phyloP scores from a whole-genome alignment of 1,284 basidiomycete species.

The Moesziomyces aphidis region DNA sequence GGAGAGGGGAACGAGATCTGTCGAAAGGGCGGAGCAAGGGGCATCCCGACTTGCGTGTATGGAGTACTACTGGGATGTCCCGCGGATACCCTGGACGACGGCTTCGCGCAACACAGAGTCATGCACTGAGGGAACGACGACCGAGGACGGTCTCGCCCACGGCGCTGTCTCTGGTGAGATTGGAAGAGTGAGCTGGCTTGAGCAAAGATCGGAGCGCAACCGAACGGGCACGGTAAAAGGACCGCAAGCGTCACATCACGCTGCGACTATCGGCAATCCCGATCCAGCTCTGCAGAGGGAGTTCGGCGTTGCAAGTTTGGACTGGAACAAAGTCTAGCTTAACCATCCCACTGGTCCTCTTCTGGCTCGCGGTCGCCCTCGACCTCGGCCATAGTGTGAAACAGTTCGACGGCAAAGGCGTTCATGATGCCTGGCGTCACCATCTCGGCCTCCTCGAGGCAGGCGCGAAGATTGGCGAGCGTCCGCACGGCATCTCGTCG shows the following conservation, averaged over 20 bases:
- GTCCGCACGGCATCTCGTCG: conserved; percentile 54
- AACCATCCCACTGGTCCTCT: conserved; percentile 46
- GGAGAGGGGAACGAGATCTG: not conserved
- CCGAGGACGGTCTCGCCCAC: too few relatives aligned
- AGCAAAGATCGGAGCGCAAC: too few relatives aligned
- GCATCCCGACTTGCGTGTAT: conserved; percentile 18
- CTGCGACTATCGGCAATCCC: too few relatives aligned
- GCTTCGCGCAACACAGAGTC: not conserved
- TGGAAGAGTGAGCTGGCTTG: too few relatives aligned
- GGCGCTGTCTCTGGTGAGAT: too few relatives aligned
- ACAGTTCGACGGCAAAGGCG: conserved; percentile 62
- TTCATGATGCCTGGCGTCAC: conserved; percentile 63
- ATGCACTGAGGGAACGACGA: too few relatives aligned
- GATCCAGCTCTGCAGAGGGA: too few relatives aligned
- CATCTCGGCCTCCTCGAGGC: conserved; percentile 54
- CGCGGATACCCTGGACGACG: not conserved
- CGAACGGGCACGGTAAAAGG: too few relatives aligned
- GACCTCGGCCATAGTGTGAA: conserved; percentile 59
- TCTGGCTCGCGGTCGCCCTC: conserved; percentile 47
- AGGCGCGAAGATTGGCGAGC: conserved; percentile 42
- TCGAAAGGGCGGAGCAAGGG: not conserved
- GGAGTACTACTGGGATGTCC: not conserved
- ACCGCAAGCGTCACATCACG: too few relatives aligned
- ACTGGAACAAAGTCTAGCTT: not conserved
- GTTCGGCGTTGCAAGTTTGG: too few relatives aligned